Base-by-base conservation (phyloP, 306 rosid species). In the Lathyrus aphaca region DNA sequence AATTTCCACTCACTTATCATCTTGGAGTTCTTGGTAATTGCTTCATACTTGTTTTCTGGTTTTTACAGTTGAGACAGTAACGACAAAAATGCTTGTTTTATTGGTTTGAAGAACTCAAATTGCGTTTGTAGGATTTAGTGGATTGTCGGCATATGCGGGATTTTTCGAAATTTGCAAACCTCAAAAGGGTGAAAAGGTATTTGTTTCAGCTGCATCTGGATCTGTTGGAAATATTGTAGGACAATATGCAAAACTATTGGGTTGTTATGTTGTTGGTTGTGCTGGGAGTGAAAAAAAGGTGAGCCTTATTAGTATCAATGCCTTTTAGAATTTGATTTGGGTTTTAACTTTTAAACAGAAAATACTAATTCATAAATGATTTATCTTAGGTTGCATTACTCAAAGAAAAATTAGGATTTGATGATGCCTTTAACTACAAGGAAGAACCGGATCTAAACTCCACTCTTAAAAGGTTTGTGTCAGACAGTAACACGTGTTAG, bases 201-300 rank as follows among this genome's bases (percentile, higher is more conserved):
- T 92, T 69, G 91, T 89, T 0, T 92, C 98, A 19, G 82, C 96
- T 45, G 96, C 92, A 19, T 74, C 83, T 55, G 92, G 92, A 5
- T 81, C 88, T 2, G 82, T 87, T 17, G 98, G 95, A 17, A 79
- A 64, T 82, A 69, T 89, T 72, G 96, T 82, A 3, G 96, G 95
- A 10, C 95, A 86, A 44, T 89, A 78, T 13, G 95, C 96, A 11
- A 92, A 87, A 60, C 83, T 81, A 14, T 73, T 73, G 2, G 96
- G 96, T 60, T 92, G 98, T 77, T 83, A 89, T 53, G 98, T 89
- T 57, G 95, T 92, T 77, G 98, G 96, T 4, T 81, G 80, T 53
- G 89, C 89, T 37, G 88, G 95, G 53, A 86, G 74, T 69, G 66
- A 83, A 4, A 55, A 84, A 71, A 92, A 92, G 96, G 98, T 92